A percentile compares a stretch with the other conserved stretches of the same genome.
These are phyloP conservation scores for Exutisphaerella laricina DNA, from an alignment of 2,329 filamentous ascomycete species.

Conservation along the genomic window DNA sequence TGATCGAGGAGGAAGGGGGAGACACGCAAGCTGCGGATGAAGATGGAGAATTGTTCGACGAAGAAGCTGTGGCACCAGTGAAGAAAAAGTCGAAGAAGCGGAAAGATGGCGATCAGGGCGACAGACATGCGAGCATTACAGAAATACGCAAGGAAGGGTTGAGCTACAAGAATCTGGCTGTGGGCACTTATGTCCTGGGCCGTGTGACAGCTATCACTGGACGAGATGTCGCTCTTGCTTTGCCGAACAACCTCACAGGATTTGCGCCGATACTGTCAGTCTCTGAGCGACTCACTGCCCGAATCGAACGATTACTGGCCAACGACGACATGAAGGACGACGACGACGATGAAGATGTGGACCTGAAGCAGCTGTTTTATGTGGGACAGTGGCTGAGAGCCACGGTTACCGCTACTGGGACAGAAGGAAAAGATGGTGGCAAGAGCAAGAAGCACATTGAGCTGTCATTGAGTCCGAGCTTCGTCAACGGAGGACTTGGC, in stretches of 20 bases:
- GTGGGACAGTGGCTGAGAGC: slow-evolving; percentile 85
- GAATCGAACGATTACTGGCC: slow-evolving; percentile 62
- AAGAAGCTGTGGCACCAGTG: slow-evolving; percentile 31
- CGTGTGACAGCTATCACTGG: slow-evolving; percentile 76
- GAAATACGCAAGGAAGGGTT: slow-evolving; percentile 73
- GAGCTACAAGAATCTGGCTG: slow-evolving; percentile 69
- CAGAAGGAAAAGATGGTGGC: slow-evolving; percentile 49
- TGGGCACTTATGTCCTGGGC: slow-evolving; percentile 82
- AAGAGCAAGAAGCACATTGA: slow-evolving; percentile 79
- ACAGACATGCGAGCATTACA: slow-evolving; percentile 40
- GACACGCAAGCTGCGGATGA: slow-evolving; percentile 52
- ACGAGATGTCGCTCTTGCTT: slow-evolving; percentile 70
- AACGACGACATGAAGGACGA: slow-evolving; percentile 49
- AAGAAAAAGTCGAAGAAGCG: slow-evolving; percentile 47
- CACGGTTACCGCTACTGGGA: slow-evolving; percentile 71
- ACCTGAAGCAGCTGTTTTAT: slow-evolving; percentile 68
- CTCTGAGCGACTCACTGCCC: slow-evolving; percentile 70
- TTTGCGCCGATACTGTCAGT: slow-evolving; percentile 90
- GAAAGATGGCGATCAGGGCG: slow-evolving; percentile 33
- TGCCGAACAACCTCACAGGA: slow-evolving; percentile 89
- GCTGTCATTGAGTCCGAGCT: slow-evolving; percentile 72
- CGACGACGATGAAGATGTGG: slow-evolving; percentile 56
- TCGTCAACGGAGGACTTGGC: slow-evolving; percentile 64
- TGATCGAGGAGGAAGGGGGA: slow-evolving; percentile 73
- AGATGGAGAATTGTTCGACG: slow-evolving; percentile 42